Evolutionary conservation across 2,329 filamentous ascomycete genomes (phyloP), one percentile per base, ranked within the genome.

Genomic region (Fusarium sp.): DNA sequence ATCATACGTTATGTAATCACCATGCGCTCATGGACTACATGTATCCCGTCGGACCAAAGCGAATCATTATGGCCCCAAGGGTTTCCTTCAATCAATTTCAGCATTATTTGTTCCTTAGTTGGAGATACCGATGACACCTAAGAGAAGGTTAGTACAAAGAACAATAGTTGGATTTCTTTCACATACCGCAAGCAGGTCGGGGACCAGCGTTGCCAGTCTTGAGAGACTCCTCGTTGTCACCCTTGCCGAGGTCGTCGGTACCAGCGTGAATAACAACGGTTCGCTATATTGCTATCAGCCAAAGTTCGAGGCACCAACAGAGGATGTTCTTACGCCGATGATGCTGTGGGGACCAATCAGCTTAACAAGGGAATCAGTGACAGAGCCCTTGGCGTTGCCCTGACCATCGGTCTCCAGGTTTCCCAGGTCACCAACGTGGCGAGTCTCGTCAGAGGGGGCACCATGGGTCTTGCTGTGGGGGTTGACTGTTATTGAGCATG

Each of bases 151-250:
- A 69, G 65, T 68, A 64, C 63, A 46, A 20, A 43, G n/a, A 20
- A 35, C 5, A 8, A 4, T 7, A 23, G 15, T 11, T 39, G 31
- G 16, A 29, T 37, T 10, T 33, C 20, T 15, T 39, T 18, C 9
- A 82, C 88, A 80, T 88, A 93, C 96, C 96, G 85, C 96, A 99
- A 80, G 96, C 96, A 80, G 96, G 96, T 80, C 96, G 93, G 76
- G 85, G 82, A 77, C 96, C 96, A 80, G 96, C 96, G 82, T 98
- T 99, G 75, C 96, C 96, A 72, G 96, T 99, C 91, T 97, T 98
- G 87, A 97, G 93, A 78, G 93, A 97, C 87, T 98, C 94, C 84
- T 95, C 93, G 85, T 93, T 91, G 75, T 85, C 93, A 78, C 94
- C 94, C 88, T 92, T 93, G 83, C 96, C 96, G 72, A 99, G 93